phyloP scores from a whole-genome alignment of 1,284 basidiomycete species.

The Fistulina hepatica region DNA sequence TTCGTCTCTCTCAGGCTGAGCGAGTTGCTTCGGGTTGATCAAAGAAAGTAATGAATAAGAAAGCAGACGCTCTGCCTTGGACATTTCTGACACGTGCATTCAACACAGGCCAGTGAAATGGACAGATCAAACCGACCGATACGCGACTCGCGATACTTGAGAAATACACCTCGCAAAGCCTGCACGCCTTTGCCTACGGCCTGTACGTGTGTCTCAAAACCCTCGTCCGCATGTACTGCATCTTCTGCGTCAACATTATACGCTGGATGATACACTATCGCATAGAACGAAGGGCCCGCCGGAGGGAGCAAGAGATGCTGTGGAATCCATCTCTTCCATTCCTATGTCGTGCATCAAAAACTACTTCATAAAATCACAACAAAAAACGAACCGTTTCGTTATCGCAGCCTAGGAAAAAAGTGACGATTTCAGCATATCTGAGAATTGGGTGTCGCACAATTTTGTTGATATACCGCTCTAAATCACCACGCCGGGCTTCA shows the following conservation, averaged over 20 bases:
- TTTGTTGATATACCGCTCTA: slow-evolving; percentile 66
- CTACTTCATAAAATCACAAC: slow-evolving; percentile 1
- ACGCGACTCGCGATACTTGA: slow-evolving; percentile 49
- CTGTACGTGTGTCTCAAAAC: slow-evolving; percentile 54
- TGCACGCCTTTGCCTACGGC: slow-evolving; percentile 62
- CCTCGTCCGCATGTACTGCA: slow-evolving; percentile 40
- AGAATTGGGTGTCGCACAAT: slow-evolving; percentile 71
- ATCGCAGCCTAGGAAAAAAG: slow-evolving; percentile 70
- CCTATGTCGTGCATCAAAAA: slow-evolving; percentile 29
- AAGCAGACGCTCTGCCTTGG: slow-evolving; percentile 57
- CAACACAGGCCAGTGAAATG: background rate
- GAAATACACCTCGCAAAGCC: slow-evolving; percentile 49
- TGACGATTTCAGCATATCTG: slow-evolving; percentile 69
- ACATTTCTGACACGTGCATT: slow-evolving; percentile 44
- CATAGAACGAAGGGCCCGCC: slow-evolving; percentile 64
- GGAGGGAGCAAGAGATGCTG: slow-evolving; percentile 47
- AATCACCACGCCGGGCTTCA: slow-evolving; percentile 67
- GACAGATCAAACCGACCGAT: slow-evolving; percentile 38
- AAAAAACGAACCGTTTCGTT: slow-evolving; percentile 46
- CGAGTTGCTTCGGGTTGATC: slow-evolving; percentile 55
- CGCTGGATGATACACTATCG: slow-evolving; percentile 71
- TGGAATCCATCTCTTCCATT: slow-evolving; percentile 60
- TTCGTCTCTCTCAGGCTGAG: slow-evolving; percentile 40
- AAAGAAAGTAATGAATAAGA: slow-evolving; percentile 61
- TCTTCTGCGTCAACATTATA: slow-evolving; percentile 75